Base-by-base conservation (phyloP, 2,329 filamentous ascomycete species). In the Epichloe coenophiala region DNA sequence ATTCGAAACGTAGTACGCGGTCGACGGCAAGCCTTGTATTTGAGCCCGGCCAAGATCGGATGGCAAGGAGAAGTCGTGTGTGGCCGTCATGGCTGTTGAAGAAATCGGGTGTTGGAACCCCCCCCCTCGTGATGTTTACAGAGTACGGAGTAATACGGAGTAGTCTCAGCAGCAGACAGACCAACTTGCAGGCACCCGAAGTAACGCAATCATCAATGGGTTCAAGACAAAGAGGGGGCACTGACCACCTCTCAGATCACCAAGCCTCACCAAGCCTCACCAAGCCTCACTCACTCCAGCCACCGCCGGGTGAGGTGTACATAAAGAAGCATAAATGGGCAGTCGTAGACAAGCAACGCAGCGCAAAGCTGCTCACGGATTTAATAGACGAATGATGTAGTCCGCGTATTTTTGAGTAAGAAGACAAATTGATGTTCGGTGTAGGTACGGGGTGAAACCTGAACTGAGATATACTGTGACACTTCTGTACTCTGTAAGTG, bases 1-100 rank as follows among this genome's bases (percentile, higher is more conserved):
- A 63, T 90, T 74, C 7, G 88, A 76, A 51, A 96, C 84, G 68
- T 97, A 96, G 70, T 84, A 95, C 49, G 88, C 86, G 36, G 76
- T 70, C 1, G 74, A 63, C 4, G 86, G 84, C 2, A 89, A 71
- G 35, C 59, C 59, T 7, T 65, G 55, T 53, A 90, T 75, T 56
- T 67, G 71, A 49, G 66, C 71, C 37, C 72, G 63, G 45, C 80
- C 72, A 27, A 83, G 72, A 42, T 65, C 72, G 38, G 64, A 53
- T 17, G 78, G 75, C 44, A 79, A 65, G 39, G 55, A 59, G 51
- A 60, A 48, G 51, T 27, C 50, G 42, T 47, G 19, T 5, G 17
- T 33, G 21, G 33, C 13, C 17, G 45, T 48, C 49, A 54, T 55
- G 42, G 17, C 11, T 35, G 49, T 17, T 31, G 31, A 3, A 44